Base-by-base conservation (phyloP, 192 early-diverging fungal species). In the Backusella tuberculispora region DNA sequence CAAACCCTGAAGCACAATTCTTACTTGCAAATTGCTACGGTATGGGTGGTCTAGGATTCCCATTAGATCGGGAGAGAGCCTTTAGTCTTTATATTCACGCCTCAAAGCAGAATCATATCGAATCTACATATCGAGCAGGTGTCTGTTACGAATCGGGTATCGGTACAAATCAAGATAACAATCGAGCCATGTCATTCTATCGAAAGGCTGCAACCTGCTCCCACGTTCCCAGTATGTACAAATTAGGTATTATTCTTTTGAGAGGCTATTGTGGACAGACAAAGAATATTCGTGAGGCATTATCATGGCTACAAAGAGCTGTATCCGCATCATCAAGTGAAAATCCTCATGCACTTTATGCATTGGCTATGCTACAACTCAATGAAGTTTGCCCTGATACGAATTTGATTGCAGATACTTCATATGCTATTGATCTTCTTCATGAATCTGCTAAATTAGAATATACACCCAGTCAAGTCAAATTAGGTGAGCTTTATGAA, bases 101-200 rank as follows among this genome's bases (percentile, higher is more conserved):
- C 5, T 92, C 96, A 19, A 98, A 98, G 79, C 92, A 94, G 72
- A 90, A 90, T 79, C 97, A 98, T 76, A 87, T 95, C 8, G 90
- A 93, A 41, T 92, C 97, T 6, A 97, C 94, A 17, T 98, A 97
- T 80, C 90, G 97, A 65, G 91, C 94, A 0, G 98, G 93, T 3
- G 95, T 97, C 19, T 99, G 97, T 84, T 95, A 97, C 81, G 98
- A 99, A 77, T 81, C 93, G n/a, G 97, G 96, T 44, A 92, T 93
- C 15, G 98, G 98, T 29, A 96, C 95, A 7, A 92, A 93, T 44
- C 83, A 89, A 9, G 97, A 98, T 77, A 80, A 88, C 12, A 75
- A 82, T n/a, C 87, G 94, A 8, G 92, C 96, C 1, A 84, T 95
- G 50, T 91, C 95, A 77, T 98, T 94, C 76, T 98, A 95, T 80